Percentiles rank a stretch among this genome's conserved stretches.
These are phyloP conservation scores for Claviceps monticola DNA, from an alignment of 2,329 filamentous ascomycete species.

Conservation along the genomic window DNA sequence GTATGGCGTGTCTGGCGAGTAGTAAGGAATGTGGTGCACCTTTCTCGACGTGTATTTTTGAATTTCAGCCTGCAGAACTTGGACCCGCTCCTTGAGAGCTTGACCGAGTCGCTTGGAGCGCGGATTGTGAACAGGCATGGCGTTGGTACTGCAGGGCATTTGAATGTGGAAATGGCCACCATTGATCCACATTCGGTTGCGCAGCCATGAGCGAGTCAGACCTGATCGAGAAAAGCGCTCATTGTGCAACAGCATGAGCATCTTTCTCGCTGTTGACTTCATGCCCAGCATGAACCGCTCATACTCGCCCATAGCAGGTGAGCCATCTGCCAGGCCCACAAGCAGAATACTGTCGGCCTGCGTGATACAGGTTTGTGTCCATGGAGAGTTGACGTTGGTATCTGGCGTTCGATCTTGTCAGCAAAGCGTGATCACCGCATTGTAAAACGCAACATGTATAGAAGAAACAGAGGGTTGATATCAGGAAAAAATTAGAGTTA, in stretches of 20 bases:
- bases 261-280: conserved; percentile 91
- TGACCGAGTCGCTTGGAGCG: conserved; percentile 68
- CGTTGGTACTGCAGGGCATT: conserved; percentile 71
- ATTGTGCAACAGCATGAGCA: conserved; percentile 75
- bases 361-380: conserved; percentile 95
- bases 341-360: conserved; percentile 94
- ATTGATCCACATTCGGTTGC: conserved; percentile 94
- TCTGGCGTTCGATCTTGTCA: conserved; percentile 37
- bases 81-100: conserved; percentile 80
- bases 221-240: conserved; percentile 81
- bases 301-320: conserved; percentile 85
- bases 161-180: conserved; percentile 96
- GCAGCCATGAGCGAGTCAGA: conserved; percentile 75
- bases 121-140: conserved; percentile 57
- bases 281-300: conserved; percentile 92
- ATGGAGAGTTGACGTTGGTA: conserved; percentile 91
- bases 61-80: conserved; percentile 90
- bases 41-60: conserved; percentile 95
- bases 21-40: conserved; percentile 76
- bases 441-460: conserved; percentile 2
- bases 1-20: conserved; percentile 81
- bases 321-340: conserved; percentile 80
- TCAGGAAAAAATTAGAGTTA: conserved; percentile 61
- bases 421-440: conserved; percentile 7
- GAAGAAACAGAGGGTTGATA: conserved; percentile 1